phyloP scores from a whole-genome alignment of 768 basidiomycete species.

The Auriscalpium orientale region DNA sequence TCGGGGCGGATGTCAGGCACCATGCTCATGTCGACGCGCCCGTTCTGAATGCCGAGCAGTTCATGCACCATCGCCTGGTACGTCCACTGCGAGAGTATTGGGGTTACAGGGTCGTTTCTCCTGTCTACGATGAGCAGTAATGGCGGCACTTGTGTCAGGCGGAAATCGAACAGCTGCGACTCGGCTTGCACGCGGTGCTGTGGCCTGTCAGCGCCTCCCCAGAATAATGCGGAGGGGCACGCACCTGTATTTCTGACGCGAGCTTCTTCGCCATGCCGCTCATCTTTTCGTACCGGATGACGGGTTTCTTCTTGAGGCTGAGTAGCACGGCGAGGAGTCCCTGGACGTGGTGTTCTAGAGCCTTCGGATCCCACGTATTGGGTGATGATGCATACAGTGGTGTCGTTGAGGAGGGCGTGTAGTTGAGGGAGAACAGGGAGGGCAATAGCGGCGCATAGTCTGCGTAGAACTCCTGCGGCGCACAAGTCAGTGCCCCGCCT shows the following conservation, averaged over 20 bases:
- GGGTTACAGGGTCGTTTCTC: constrained; percentile 95
- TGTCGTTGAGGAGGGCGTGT: constrained; percentile 50
- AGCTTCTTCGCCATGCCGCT: constrained; percentile 87
- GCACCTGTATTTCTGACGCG: constrained; percentile 77
- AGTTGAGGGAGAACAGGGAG: constrained; percentile 80
- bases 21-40: constrained; percentile 75
- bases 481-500: constrained; percentile 6
- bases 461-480: constrained; percentile 85
- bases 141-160: constrained; percentile 81
- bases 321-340: constrained; percentile 81
- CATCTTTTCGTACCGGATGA: constrained; percentile 92
- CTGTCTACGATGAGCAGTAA: constrained; percentile 89
- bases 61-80: constrained; percentile 99
- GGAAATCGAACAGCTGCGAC: constrained; percentile 84
- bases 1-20: constrained; percentile 87
- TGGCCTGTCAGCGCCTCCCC: constrained; percentile 5
- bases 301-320: constrained; percentile 92
- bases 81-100: constrained; percentile 95
- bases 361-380: constrained; percentile 67
- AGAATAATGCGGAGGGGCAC: constrained; percentile 9
- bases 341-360: constrained; percentile 72
- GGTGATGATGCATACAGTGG: constrained; percentile 68
- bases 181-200: constrained; percentile 79
- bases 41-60: constrained; percentile 87
- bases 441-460: constrained; percentile 89